These are phyloP conservation scores for Geotrichum klebahnii DNA, from an alignment of 1,139 yeast genomes.

Conservation along the genomic window DNA sequence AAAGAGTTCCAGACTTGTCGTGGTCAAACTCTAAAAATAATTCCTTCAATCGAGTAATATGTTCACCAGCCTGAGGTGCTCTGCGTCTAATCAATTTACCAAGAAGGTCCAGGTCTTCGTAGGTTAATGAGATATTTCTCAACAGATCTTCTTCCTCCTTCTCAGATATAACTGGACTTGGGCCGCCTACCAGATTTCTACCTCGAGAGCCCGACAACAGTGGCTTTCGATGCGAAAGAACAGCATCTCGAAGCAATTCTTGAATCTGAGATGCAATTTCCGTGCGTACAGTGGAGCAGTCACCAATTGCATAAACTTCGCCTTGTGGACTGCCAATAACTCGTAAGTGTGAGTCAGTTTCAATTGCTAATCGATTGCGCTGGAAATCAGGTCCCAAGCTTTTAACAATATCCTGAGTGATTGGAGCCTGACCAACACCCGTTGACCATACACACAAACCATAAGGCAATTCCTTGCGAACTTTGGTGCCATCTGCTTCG, in stretches of 20 bases:
- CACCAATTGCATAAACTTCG: slow-evolving; percentile 65
- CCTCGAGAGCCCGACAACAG: neutral
- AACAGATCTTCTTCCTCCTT: slow-evolving; percentile 36
- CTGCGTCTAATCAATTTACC: slow-evolving; percentile 45
- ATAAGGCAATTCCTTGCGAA: slow-evolving; percentile 50
- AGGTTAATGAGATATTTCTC: slow-evolving; percentile 45
- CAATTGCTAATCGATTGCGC: slow-evolving; percentile 56
- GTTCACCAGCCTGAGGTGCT: slow-evolving; percentile 57
- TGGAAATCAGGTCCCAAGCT: slow-evolving; percentile 45
- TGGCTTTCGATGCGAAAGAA: slow-evolving; percentile 22
- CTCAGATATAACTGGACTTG: slow-evolving; percentile 19
- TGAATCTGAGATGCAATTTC: slow-evolving; percentile 48
- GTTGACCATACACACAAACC: slow-evolving; percentile 68
- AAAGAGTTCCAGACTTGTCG: slow-evolving; percentile 45
- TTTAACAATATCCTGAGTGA: slow-evolving; percentile 49
- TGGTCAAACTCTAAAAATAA: slow-evolving; percentile 50
- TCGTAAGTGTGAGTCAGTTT: slow-evolving; percentile 61
- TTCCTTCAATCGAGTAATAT: slow-evolving; percentile 48
- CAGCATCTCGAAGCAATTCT: slow-evolving; percentile 28
- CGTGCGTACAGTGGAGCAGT: slow-evolving; percentile 59
- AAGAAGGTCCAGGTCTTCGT: slow-evolving; percentile 47
- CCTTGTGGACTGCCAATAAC: slow-evolving; percentile 59
- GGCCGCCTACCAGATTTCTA: neutral
- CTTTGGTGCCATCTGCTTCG: slow-evolving; percentile 42
- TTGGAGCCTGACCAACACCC: slow-evolving; percentile 58